Conservation (phyloP, 306 rosid species). For the Prunus persica region Prunus_persica_NCBIv2 NC_034010.1:4901501-4902000, state of each 20-base stretch:
- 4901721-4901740: conserved; percentile 95
- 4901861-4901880: conserved; percentile 92
- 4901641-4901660: conserved; percentile 42
- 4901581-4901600: too few species aligned
- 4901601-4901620: too few species aligned
- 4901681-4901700: conserved; percentile 96
- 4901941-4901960: conserved; percentile 75
- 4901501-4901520: too few species aligned
- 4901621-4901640: too few species aligned
- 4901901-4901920: conserved; percentile 64
- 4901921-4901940: conserved; percentile 82
- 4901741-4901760: conserved; percentile 98
- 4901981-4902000: conserved; percentile 18
- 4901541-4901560: too few species aligned
- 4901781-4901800: conserved; percentile 42
- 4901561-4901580: too few species aligned
- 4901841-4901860: too few species aligned
- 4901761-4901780: conserved; percentile 98
- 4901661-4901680: conserved; percentile 99
- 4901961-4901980: conserved; percentile 59
- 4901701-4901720: conserved; percentile 94
- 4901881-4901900: conserved; percentile 67
- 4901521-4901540: too few species aligned
- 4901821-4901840: too few species aligned
- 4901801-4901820: too few species aligned